Percentiles rank a stretch among this genome's conserved stretches.
These are phyloP conservation scores for Pseudoturritis turrita DNA, from an alignment of 345 rosid species.

Conservation along the genomic window DNA sequence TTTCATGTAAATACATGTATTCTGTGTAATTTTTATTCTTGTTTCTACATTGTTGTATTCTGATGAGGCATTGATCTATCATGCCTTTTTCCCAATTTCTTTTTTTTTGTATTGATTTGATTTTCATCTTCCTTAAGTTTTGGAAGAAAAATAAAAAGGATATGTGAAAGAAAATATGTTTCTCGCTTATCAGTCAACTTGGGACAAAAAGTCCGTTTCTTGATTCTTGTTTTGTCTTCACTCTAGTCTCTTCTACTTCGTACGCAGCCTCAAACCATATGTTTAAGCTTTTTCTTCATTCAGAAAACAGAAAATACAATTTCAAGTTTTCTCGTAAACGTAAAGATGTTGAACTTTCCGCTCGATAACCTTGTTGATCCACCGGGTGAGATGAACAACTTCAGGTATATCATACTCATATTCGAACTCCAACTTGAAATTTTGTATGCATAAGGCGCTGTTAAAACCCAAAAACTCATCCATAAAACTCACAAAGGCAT, in stretches of 20 bases:
- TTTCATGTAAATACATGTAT: conserved; percentile 30
- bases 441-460: too few relatives aligned
- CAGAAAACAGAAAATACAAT: background rate
- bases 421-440: too few relatives aligned
- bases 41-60: conserved; percentile 29
- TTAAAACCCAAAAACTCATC: too few relatives aligned
- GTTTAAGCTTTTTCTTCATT: conserved; percentile 24
- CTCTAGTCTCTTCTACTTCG: conserved; percentile 16
- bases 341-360: too few relatives aligned
- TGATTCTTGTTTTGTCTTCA: background rate
- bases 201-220: background rate
- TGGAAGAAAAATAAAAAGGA: conserved; percentile 9
- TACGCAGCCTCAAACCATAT: conserved; percentile 21
- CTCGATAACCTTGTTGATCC: too few relatives aligned
- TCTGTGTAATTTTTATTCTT: conserved; percentile 19
- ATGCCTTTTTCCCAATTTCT: conserved; percentile 8
- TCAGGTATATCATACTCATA: too few relatives aligned
- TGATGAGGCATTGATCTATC: background rate
- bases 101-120: conserved; percentile 11
- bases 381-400: too few relatives aligned
- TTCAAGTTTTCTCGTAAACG: too few relatives aligned
- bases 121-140: conserved; percentile 10
- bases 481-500: too few relatives aligned
- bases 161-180: background rate
- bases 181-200: background rate